Evolutionary conservation across 2,329 filamentous ascomycete species (phyloP), one percentile per base, ranked within the genome.

Genomic region (Clarireedia homoeocarpa): DNA sequence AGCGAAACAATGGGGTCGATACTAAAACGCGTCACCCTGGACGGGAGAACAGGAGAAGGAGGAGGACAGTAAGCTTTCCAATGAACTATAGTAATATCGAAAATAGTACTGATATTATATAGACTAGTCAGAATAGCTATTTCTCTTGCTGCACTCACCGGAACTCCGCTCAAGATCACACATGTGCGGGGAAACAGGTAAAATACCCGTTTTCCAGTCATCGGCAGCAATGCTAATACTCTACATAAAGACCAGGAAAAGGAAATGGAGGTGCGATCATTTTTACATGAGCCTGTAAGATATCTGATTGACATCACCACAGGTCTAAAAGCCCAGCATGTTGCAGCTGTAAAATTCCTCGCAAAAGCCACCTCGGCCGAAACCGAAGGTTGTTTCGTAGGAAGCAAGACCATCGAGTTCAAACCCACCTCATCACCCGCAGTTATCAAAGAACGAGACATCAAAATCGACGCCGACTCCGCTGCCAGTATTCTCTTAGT

Each of bases 301-400:
- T n/a, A 4, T 17, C 42, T 36, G 23, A 26, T 20, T 53, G 12
- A 39, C 20, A 30, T 12, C 42, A 17, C 20, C 12, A 14, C 58
- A 81, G 82, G 82, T 26, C 73, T 85, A 34, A 84, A 83, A 64
- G 74, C 75, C 1, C 82, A 86, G 62, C 83, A 85, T 61, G 76
- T 83, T 27, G 72, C 81, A 0, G 73, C 79, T 2, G 76, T 85
- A 7, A 67, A 74, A 57, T 82, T 74, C 69, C 75, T 85, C 0
- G 78, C 78, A 4, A 68, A 74, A 5, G 75, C 73, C 3, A 83
- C 79, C 1, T 68, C 70, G 1, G 81, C 81, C 4, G 68, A 77
- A 6, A 75, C 79, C 0, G 66, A 73, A 0, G 80, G 80, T 5
- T 72, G 82, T 24, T 61, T 64, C 0, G 72, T 82, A 15, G 81